A percentile compares a stretch with the other conserved stretches of the same genome.
Evolutionary conservation across 495 filamentous ascomycete genomes (phyloP).

Genomic region (Annulohypoxylon nitens): DNA sequence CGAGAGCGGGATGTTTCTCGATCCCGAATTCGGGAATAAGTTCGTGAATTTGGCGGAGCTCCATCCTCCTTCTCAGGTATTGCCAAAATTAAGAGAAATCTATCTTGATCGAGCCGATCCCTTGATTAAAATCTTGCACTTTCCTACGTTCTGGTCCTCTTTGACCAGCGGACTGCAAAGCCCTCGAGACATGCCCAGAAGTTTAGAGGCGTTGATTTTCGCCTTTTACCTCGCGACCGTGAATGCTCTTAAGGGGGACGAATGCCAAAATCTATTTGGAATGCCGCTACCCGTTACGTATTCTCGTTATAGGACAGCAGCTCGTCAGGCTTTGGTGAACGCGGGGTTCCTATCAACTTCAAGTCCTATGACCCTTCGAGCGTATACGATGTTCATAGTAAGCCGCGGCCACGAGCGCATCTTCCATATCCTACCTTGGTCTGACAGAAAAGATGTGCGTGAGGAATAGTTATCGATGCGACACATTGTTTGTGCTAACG

Average conservation of each 20-base stretch:
- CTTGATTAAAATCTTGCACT: constrained; percentile 66
- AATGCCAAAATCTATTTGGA: constrained; percentile 59
- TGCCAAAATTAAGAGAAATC: constrained; percentile 61
- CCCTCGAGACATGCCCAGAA: constrained; percentile 51
- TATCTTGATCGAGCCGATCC: constrained; percentile 66
- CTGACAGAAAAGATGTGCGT: constrained; percentile 56
- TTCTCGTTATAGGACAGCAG: constrained; percentile 57
- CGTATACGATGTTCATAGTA: constrained; percentile 38
- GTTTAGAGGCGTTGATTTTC: constrained; percentile 64
- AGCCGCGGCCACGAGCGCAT: not conserved
- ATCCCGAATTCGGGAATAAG: constrained; percentile 59
- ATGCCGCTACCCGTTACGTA: constrained; percentile 57
- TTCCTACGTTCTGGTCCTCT: constrained; percentile 61
- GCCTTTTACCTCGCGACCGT: constrained; percentile 63
- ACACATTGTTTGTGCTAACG: constrained; percentile 59
- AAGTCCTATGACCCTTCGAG: constrained; percentile 33
- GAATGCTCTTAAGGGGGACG: constrained; percentile 54
- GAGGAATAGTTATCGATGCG: constrained; percentile 58
- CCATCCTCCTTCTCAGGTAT: constrained; percentile 46
- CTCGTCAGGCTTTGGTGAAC: constrained; percentile 61
- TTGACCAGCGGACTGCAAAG: constrained; percentile 56
- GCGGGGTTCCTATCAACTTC: constrained; percentile 56
- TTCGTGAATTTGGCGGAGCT: constrained; percentile 11
- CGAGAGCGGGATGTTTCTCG: constrained; percentile 29
- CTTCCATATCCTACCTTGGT: not conserved